Conservation (phyloP, 345 rosid genomes). For the Acer saccharum region DNA sequence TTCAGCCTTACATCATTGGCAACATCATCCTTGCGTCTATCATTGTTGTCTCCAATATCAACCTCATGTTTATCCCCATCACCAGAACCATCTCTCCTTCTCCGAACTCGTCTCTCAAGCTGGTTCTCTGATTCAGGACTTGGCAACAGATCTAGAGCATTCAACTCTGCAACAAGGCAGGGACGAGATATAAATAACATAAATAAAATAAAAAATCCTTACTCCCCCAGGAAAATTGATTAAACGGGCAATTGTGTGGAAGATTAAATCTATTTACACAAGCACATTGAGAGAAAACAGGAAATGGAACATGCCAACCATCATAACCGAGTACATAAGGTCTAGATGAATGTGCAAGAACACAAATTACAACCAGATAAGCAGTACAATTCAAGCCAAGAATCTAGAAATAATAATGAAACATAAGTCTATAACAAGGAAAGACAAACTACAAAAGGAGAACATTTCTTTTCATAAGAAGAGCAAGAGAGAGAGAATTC, state of each 20-base stretch:
- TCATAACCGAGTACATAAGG: not conserved
- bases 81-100: slow-evolving; percentile 63
- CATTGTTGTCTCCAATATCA: slow-evolving; percentile 56
- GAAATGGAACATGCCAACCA: not conserved
- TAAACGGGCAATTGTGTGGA: no score
- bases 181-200: slow-evolving; percentile 17
- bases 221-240: not conserved
- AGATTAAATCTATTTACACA: not conserved
- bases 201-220: not conserved
- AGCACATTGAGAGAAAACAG: not conserved
- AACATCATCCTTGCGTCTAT: slow-evolving; percentile 55
- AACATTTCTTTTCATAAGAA: not conserved
- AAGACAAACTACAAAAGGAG: not conserved
- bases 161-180: slow-evolving; percentile 50
- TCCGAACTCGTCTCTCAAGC: slow-evolving; percentile 63
- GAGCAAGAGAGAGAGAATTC: not conserved
- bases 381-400: not conserved
- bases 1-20: slow-evolving; percentile 58
- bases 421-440: slow-evolving; percentile 4
- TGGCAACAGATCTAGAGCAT: slow-evolving; percentile 44
- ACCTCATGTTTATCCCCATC: slow-evolving; percentile 60
- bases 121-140: slow-evolving; percentile 57
- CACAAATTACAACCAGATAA: not conserved
- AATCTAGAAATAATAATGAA: not conserved
- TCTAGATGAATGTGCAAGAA: not conserved